A percentile compares a stretch with the other conserved stretches of the same genome.
Conservation (phyloP, 176 grass and related monocot species). For the Oryza meyeriana region DNA sequence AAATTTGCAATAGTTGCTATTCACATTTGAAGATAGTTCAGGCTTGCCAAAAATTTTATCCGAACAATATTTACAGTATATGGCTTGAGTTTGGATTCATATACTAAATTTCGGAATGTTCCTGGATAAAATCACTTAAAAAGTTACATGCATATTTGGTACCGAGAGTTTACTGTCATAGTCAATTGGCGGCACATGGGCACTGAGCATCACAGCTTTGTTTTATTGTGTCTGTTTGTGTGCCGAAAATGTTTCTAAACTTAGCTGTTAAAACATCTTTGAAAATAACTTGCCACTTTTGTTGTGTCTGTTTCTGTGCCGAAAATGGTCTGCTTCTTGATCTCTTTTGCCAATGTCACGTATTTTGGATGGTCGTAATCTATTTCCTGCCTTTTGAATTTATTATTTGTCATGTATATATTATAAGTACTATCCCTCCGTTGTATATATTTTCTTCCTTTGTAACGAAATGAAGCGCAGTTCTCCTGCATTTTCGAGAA, state of each 20-base stretch:
- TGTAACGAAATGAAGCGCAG: too few relatives aligned
- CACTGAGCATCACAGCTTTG: not conserved
- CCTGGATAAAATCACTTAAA: not conserved
- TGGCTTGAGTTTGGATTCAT: not conserved
- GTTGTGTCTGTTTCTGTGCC: too few relatives aligned
- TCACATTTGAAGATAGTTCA: not conserved
- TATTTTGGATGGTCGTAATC: not conserved
- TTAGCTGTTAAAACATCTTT: not conserved
- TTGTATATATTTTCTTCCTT: too few relatives aligned
- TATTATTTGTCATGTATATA: constrained; percentile 12
- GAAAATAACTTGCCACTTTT: not conserved
- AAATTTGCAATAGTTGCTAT: not conserved
- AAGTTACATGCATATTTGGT: not conserved
- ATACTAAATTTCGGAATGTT: not conserved
- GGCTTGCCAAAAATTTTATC: not conserved
- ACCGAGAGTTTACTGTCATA: not conserved
- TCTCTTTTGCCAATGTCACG: not conserved
- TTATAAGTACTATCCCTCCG: too few relatives aligned
- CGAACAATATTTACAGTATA: not conserved
- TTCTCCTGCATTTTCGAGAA: too few relatives aligned
- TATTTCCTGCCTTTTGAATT: not conserved
- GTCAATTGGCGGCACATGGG: not conserved
- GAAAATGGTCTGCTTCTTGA: too few relatives aligned
- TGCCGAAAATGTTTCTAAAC: not conserved
- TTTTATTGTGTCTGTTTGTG: constrained; percentile 15